These are phyloP conservation scores for Buddleja alternifolia DNA, from an alignment of 257 asterid species.

Conservation along the genomic window DNA sequence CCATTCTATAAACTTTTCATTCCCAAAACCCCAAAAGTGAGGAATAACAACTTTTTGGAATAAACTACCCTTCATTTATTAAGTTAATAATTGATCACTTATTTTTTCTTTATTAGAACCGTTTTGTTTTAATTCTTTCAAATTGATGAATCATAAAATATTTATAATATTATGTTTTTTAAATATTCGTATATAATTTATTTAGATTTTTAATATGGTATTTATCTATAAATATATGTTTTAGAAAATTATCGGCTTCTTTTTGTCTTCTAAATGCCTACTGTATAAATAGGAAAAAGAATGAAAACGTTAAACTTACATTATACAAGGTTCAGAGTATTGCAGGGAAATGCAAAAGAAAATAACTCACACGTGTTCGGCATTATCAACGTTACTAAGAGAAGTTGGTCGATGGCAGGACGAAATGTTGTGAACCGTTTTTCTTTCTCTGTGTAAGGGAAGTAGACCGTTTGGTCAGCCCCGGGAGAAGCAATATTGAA, in stretches of 20 bases:
- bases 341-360: background rate
- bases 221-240: too few relatives aligned
- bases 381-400: conserved; percentile 65
- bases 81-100: too few relatives aligned
- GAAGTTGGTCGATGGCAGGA: conserved; percentile 75
- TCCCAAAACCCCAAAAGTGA: too few relatives aligned
- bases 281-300: conserved; percentile 36
- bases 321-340: background rate
- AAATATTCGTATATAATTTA: too few relatives aligned
- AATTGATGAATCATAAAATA: too few relatives aligned
- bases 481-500: conserved; percentile 93
- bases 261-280: conserved; percentile 72
- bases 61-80: too few relatives aligned
- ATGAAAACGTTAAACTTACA: background rate
- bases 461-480: conserved; percentile 83
- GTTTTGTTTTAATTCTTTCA: too few relatives aligned
- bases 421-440: conserved; percentile 58
- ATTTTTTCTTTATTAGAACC: too few relatives aligned
- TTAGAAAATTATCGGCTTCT: conserved; percentile 82
- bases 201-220: too few relatives aligned
- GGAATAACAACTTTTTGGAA: too few relatives aligned
- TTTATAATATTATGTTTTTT: too few relatives aligned
- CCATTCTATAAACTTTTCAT: too few relatives aligned
- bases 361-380: conserved; percentile 83
- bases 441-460: conserved; percentile 69